Conservation (phyloP, 2,329 filamentous ascomycete species). For the Hymenoscyphus occultus region DNA sequence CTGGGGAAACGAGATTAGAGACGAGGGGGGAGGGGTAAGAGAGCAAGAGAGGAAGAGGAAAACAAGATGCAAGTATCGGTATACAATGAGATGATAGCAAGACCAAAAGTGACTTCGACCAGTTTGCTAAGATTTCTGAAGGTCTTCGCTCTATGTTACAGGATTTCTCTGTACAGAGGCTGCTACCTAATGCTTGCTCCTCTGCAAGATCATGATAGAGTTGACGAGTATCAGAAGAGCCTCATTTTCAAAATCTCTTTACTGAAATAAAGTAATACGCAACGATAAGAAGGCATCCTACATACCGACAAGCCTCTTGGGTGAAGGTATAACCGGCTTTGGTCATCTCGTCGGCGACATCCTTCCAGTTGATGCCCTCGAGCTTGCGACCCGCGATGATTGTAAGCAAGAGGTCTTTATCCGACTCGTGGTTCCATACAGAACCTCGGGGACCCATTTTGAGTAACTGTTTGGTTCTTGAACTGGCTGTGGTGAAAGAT, state of each 20-base stretch:
- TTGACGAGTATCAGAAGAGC: not conserved
- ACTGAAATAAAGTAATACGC: not conserved
- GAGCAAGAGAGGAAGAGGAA: not conserved
- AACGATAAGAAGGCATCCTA: not conserved
- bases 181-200: not conserved
- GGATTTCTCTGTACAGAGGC: not conserved
- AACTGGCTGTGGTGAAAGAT: not conserved
- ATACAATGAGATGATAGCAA: too few relatives aligned
- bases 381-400: slow-evolving; percentile 32
- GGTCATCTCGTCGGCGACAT: slow-evolving; percentile 24
- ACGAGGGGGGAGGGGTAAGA: not conserved
- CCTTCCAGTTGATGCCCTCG: slow-evolving; percentile 28
- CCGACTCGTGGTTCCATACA: slow-evolving; percentile 30
- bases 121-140: too few relatives aligned
- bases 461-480: not conserved
- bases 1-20: not conserved
- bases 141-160: not conserved
- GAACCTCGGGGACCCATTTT: slow-evolving; percentile 20
- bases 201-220: not conserved
- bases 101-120: too few relatives aligned
- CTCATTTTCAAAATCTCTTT: slow-evolving; percentile 1
- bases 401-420: slow-evolving; percentile 32
- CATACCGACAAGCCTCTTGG: slow-evolving; percentile 35
- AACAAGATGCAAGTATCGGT: not conserved
- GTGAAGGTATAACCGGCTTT: slow-evolving; percentile 29